A percentile compares a stretch with the other conserved stretches of the same genome.
Conservation (phyloP, 208 protist genomes). For the Leishmania turanica region DNA sequence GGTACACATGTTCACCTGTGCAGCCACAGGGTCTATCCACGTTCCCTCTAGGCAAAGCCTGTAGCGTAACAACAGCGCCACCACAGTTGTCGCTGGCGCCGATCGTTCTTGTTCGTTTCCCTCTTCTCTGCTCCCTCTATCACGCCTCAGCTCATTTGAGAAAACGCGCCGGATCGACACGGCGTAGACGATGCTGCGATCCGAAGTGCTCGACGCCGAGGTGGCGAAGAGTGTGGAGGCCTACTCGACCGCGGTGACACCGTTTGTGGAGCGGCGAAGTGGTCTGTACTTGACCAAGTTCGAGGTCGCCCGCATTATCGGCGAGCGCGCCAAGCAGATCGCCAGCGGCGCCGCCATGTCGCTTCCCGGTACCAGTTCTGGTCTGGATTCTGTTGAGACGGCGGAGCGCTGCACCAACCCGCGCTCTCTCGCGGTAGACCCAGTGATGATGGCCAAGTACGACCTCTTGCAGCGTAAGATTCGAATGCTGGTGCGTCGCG, state of each 20-base stretch:
- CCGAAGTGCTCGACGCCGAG: constrained; percentile 67
- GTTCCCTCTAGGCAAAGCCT: neutral
- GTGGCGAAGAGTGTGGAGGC: constrained; percentile 33
- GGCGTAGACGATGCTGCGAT: constrained; percentile 45
- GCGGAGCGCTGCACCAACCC: constrained; percentile 79
- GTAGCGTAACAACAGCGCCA: no score
- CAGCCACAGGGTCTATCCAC: neutral
- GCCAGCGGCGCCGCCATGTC: constrained; percentile 59
- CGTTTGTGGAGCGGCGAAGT: constrained; percentile 59
- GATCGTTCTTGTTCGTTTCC: neutral
- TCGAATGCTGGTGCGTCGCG: constrained; percentile 82
- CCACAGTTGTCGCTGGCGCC: neutral
- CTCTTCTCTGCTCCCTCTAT: neutral
- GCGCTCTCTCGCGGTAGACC: constrained; percentile 71
- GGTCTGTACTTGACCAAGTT: constrained; percentile 86
- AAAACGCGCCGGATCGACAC: neutral
- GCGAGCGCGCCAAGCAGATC: constrained; percentile 84
- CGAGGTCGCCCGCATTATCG: constrained; percentile 79
- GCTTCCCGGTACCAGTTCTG: constrained; percentile 23
- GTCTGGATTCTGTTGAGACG: constrained; percentile 44
- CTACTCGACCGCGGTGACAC: constrained; percentile 51
- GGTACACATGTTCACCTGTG: neutral
- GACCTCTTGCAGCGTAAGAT: constrained; percentile 77
- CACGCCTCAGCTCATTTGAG: no score
- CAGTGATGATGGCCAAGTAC: constrained; percentile 87